Percentiles rank a stretch among this genome's conserved stretches.
Evolutionary conservation across 2,329 filamentous ascomycete species (phyloP).

Genomic region (Ceratocystis huliohia): DNA sequence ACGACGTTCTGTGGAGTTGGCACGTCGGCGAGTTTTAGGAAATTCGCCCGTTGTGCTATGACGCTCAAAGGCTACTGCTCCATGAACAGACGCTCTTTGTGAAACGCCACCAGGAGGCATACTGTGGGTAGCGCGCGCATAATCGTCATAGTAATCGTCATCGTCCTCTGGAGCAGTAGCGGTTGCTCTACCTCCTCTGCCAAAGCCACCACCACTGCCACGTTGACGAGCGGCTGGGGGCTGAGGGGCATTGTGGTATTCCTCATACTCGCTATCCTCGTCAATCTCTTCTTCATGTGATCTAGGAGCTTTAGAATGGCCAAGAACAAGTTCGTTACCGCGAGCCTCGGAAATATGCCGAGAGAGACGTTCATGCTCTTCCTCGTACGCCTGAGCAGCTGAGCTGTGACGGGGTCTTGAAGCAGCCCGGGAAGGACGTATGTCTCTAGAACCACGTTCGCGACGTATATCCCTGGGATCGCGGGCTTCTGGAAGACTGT

Average conservation of each 20-base stretch:
- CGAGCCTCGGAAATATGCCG: constrained; percentile 9
- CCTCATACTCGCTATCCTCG: constrained; percentile 15
- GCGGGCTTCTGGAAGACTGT: background rate
- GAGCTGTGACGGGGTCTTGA: constrained; percentile 13
- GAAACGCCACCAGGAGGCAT: constrained; percentile 8
- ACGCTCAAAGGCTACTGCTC: constrained; percentile 8
- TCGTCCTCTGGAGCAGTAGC: constrained; percentile 10
- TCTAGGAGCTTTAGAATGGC: background rate
- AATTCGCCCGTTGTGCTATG: constrained; percentile 19
- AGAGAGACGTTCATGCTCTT: background rate
- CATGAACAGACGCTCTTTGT: constrained; percentile 5
- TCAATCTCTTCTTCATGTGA: constrained; percentile 17
- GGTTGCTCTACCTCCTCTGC: constrained; percentile 2
- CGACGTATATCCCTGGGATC: constrained; percentile 2
- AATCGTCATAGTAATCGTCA: constrained; percentile 18
- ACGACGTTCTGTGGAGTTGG: constrained; percentile 6
- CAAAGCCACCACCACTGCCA: constrained; percentile 6
- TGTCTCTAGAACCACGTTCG: background rate
- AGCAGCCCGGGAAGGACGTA: constrained; percentile 12
- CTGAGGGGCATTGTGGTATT: background rate
- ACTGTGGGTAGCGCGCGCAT: constrained; percentile 8
- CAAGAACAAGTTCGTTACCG: constrained; percentile 18
- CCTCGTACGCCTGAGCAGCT: constrained; percentile 9
- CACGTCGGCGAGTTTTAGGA: constrained; percentile 19
- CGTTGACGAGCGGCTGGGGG: constrained; percentile 2